Conservation (phyloP, 2,329 filamentous ascomycete species). For the Trichoderma atrobrunneum region DNA sequence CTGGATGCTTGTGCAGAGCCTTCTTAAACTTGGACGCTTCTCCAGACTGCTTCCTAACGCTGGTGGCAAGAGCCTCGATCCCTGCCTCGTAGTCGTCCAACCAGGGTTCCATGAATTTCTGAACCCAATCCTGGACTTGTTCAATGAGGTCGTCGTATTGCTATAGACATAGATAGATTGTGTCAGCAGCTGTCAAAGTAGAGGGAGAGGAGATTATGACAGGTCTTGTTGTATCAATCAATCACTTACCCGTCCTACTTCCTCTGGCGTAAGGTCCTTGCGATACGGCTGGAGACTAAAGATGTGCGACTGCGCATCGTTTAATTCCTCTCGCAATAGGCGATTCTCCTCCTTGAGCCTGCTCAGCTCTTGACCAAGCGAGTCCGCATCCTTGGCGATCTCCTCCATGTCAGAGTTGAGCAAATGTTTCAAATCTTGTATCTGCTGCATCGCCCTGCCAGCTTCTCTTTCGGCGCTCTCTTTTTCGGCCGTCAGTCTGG, state of each 20-base stretch:
- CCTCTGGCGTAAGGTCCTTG: slow-evolving; percentile 37
- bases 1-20: slow-evolving; percentile 30
- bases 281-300: slow-evolving; percentile 42
- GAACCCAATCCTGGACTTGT: slow-evolving; percentile 36
- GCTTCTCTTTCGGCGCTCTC: slow-evolving; percentile 33
- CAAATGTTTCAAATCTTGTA: slow-evolving; percentile 27
- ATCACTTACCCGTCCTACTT: slow-evolving; percentile 35
- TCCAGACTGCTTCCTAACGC: slow-evolving; percentile 24
- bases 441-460: slow-evolving; percentile 26
- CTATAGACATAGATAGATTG: slow-evolving; percentile 22
- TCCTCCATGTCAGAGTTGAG: slow-evolving; percentile 26
- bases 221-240: neutral
- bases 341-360: slow-evolving; percentile 30
- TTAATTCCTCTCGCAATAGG: slow-evolving; percentile 31
- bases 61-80: slow-evolving; percentile 25
- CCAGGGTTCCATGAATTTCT: slow-evolving; percentile 33
- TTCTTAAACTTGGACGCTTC: slow-evolving; percentile 30
- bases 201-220: neutral
- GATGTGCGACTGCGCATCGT: slow-evolving; percentile 39
- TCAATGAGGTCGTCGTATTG: slow-evolving; percentile 38
- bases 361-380: slow-evolving; percentile 23
- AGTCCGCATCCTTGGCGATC: slow-evolving; percentile 26
- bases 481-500: slow-evolving; percentile 26
- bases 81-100: slow-evolving; percentile 30
- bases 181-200: neutral